phyloP scores from a whole-genome alignment of 169 alveolate species.

The Plasmodium fragile region DNA sequence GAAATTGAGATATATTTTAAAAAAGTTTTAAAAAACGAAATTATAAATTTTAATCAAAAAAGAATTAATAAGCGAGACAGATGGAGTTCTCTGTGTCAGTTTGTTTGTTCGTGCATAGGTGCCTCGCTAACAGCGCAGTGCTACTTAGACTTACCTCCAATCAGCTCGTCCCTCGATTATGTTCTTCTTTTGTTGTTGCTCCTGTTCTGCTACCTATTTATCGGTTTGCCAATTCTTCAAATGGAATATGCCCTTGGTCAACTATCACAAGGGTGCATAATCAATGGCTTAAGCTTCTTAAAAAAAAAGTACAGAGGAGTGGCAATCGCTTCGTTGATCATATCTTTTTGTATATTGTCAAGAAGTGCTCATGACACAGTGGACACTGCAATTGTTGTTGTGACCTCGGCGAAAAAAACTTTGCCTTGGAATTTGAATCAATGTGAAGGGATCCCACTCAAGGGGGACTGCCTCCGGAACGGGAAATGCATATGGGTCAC shows the following conservation, averaged over 20 bases:
- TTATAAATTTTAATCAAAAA: slow-evolving; percentile 44
- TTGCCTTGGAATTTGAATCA: slow-evolving; percentile 45
- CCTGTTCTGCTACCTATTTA: slow-evolving; percentile 34
- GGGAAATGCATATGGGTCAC: slow-evolving; percentile 52
- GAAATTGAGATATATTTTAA: slow-evolving; percentile 63
- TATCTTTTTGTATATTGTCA: slow-evolving; percentile 15
- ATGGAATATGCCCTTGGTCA: slow-evolving; percentile 71
- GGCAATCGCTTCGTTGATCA: slow-evolving; percentile 33
- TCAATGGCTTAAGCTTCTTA: slow-evolving; percentile 50
- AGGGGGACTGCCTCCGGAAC: background rate
- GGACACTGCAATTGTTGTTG: slow-evolving; percentile 8
- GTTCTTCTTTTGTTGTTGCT: background rate
- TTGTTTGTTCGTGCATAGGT: slow-evolving; percentile 60
- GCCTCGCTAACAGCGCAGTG: slow-evolving; percentile 52
- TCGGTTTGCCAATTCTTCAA: slow-evolving; percentile 65
- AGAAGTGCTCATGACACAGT: slow-evolving; percentile 24
- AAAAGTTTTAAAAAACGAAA: slow-evolving; percentile 55
- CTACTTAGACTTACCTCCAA: slow-evolving; percentile 50
- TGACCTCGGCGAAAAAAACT: slow-evolving; percentile 1
- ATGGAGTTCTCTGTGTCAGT: slow-evolving; percentile 46
- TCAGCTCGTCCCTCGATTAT: slow-evolving; percentile 24
- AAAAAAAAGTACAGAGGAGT: slow-evolving; percentile 45
- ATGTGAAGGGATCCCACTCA: slow-evolving; percentile 18
- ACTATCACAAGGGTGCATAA: slow-evolving; percentile 57
- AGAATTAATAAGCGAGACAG: slow-evolving; percentile 48